Evolutionary conservation across 2,329 filamentous ascomycete species (phyloP), one percentile per base, ranked within the genome.

Genomic region (Lachnellula hyalina): DNA sequence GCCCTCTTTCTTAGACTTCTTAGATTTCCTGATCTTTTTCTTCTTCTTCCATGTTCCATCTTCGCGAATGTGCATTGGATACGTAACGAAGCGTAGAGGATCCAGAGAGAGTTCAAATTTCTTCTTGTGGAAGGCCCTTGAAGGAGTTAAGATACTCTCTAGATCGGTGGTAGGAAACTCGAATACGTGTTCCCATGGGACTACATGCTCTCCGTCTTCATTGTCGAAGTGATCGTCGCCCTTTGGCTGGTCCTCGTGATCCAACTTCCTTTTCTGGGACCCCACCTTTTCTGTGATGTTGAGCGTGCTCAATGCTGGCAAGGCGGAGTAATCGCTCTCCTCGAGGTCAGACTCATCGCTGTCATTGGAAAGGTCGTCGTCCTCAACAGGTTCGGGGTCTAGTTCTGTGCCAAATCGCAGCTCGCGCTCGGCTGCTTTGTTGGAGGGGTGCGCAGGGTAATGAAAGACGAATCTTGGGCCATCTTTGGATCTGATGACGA

Each of bases 391-490:
- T 38, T 64, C 49, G 55, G 62, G 54, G 60, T 70, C 58, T 40
- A 72, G 55, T 55, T 72, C 64, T 28, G 69, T 70, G 25, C 67
- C 67, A 38, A 66, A 67, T 44, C 65, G 57, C 12, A 56, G 53
- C 42, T 60, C 56, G 12, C 59, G 50, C 34, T 64, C 57, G 21
- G 70, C 64, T 53, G 71, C 67, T 40, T 72, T 62, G 35, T 69
- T 69, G 54, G 74, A 71, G 61, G 77, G 71, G 65, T 75, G 72
- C 63, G 85, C 80, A n/a, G 90, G 90, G 67, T 94, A 94, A 71
- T 96, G 89, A 71, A 92, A 96, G 65, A 94, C 87, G 65, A 94
- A 87, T 60, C 85, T 83, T 28, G 90, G 88, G 15, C 90, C 90
- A 63, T 89, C 87, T 61, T 87, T 84, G 35, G 87, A 89, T 61